These are phyloP conservation scores for Clitocybe nebularis DNA, from an alignment of 1,284 basidiomycete genomes.

Conservation along the genomic window DNA sequence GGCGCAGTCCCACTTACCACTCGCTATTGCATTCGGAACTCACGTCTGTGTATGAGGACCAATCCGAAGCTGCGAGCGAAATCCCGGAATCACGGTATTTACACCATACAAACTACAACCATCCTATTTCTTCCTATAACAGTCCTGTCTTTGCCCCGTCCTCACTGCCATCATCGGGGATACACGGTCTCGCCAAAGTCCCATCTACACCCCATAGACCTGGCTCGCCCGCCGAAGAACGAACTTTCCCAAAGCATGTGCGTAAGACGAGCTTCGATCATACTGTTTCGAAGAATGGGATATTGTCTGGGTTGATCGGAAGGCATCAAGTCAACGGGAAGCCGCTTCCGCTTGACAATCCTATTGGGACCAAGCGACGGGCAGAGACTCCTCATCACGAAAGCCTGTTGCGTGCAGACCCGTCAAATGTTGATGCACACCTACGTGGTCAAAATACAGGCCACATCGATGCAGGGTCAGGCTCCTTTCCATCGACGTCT, in stretches of 20 bases:
- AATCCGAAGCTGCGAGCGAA: slow-evolving; percentile 23
- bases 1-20: slow-evolving; percentile 43
- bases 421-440: slow-evolving; percentile 48
- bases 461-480: slow-evolving; percentile 31
- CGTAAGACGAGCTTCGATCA: slow-evolving; percentile 93
- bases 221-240: slow-evolving; percentile 37
- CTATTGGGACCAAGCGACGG: slow-evolving; percentile 67
- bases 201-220: slow-evolving; percentile 28
- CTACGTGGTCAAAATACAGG: slow-evolving; percentile 27
- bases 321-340: slow-evolving; percentile 78
- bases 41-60: slow-evolving; percentile 57
- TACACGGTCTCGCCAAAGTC: slow-evolving; percentile 50
- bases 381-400: slow-evolving; percentile 73
- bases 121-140: slow-evolving; percentile 41
- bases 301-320: slow-evolving; percentile 53
- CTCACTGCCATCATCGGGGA: slow-evolving; percentile 59
- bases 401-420: slow-evolving; percentile 73
- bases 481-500: slow-evolving; percentile 65
- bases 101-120: slow-evolving; percentile 33
- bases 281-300: slow-evolving; percentile 69
- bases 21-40: slow-evolving; percentile 36
- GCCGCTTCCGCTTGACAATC: slow-evolving; percentile 57
- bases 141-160: slow-evolving; percentile 60
- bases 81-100: slow-evolving; percentile 32
- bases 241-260: slow-evolving; percentile 75